These are phyloP conservation scores for Sporisorium exsertum DNA, from an alignment of 1,284 basidiomycete genomes.

Conservation along the genomic window DNA sequence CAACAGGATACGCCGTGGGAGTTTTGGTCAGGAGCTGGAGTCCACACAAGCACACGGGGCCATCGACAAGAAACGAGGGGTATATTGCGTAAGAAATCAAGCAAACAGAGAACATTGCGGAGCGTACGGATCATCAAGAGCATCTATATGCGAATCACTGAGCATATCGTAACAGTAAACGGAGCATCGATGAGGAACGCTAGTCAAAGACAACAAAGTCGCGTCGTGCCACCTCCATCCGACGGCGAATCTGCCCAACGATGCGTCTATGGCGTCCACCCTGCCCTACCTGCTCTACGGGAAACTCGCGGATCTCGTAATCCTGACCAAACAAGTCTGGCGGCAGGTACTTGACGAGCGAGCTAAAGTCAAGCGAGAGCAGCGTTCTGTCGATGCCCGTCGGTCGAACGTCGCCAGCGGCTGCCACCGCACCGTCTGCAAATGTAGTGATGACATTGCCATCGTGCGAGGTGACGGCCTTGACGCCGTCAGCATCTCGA, in stretches of 20 bases:
- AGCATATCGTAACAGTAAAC: background rate
- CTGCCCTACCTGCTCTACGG: constrained; percentile 60
- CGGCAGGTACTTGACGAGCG: constrained; percentile 56
- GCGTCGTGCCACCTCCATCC: constrained; percentile 62
- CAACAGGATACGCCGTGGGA: background rate
- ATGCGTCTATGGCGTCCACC: constrained; percentile 57
- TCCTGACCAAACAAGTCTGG: constrained; percentile 60
- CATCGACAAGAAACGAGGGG: background rate
- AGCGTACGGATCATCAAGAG: constrained; percentile 1
- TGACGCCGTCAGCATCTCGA: constrained; percentile 52
- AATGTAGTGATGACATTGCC: constrained; percentile 39
- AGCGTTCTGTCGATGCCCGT: constrained; percentile 44
- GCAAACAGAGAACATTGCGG: background rate
- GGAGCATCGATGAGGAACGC: background rate
- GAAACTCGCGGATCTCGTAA: constrained; percentile 62
- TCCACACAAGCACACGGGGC: background rate
- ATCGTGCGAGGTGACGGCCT: constrained; percentile 38
- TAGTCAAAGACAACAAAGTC: constrained; percentile 64
- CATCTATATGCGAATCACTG: background rate
- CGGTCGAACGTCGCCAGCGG: constrained; percentile 19
- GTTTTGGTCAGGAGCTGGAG: background rate
- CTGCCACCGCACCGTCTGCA: constrained; percentile 39
- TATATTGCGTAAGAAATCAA: constrained; percentile 3
- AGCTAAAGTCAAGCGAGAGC: constrained; percentile 54
- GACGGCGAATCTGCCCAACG: constrained; percentile 59